Percentiles rank a stretch among this genome's conserved stretches.
Evolutionary conservation across 148 eudicot species (phyloP).

Genomic region (Mesembryanthemum crystallinum): DNA sequence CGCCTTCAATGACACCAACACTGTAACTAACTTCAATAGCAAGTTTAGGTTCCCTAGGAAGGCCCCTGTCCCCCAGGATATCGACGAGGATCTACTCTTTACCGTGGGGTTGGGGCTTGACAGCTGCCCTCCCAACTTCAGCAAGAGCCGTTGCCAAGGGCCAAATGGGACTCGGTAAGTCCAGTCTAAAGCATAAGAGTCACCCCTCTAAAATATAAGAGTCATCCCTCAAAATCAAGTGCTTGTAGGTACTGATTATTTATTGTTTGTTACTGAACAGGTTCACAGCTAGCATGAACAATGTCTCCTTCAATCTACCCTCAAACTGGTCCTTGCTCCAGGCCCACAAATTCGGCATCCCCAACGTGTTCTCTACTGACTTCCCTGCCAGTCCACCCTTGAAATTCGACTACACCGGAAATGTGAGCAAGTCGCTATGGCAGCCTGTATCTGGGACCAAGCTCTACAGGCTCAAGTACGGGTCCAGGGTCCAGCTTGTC

Average conservation of each 20-base stretch:
- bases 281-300: slow-evolving; percentile 90
- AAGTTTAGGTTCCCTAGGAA: slow-evolving; percentile 50
- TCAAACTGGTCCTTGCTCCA: slow-evolving; percentile 67
- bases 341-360: slow-evolving; percentile 58
- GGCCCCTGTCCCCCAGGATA: slow-evolving; percentile 51
- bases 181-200: background rate
- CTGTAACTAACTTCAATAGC: slow-evolving; percentile 61
- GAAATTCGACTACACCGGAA: slow-evolving; percentile 83
- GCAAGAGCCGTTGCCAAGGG: slow-evolving; percentile 59
- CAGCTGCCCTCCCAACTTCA: slow-evolving; percentile 54
- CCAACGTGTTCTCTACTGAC: slow-evolving; percentile 69
- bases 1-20: slow-evolving; percentile 60
- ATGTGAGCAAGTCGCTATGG: slow-evolving; percentile 66
- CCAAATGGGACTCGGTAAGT: slow-evolving; percentile 64
- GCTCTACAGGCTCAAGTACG: slow-evolving; percentile 60
- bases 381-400: slow-evolving; percentile 71
- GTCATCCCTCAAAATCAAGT: no score
- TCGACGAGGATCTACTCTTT: slow-evolving; percentile 63
- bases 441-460: slow-evolving; percentile 65
- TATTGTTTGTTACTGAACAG: background rate
- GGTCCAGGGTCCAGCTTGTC: slow-evolving; percentile 72
- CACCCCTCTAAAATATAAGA: no score
- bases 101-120: slow-evolving; percentile 75
- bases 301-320: slow-evolving; percentile 71
- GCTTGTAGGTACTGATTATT: background rate